Evolutionary conservation across 768 basidiomycete genomes (phyloP), one percentile per base, ranked within the genome.

Genomic region (Symmetrospora coprosmae): DNA sequence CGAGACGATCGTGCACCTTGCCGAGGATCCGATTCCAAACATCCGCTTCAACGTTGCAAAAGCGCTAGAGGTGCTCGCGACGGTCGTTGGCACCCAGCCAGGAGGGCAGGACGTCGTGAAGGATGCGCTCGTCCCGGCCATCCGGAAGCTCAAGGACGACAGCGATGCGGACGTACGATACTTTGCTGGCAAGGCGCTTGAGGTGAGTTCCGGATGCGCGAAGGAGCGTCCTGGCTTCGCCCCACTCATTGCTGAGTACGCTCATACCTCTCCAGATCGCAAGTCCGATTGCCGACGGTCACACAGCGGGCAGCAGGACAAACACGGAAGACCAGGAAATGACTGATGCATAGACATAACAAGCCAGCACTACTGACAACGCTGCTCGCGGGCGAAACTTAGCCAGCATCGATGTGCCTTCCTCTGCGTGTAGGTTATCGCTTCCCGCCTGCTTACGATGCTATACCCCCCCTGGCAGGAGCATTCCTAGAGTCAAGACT

Each of bases 31-130:
- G 11, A 97, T 99, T 71, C 94, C 94, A 53, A 99, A 99, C 74
- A 97, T 99, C 72, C 87, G 94, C 35, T 99, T 99, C 79, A 97
- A 97, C 72, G 91, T 97, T 28, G 86, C 91, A 25, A 97, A 96
- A 73, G 84, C 86, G 27, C 76, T 97, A 67, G 92, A 97, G 75
- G 82, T 88, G 14, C 78, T 96, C 66, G 87, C 87, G 1, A 75
- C 75, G 16, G 79, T 85, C 0, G 83, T 86, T 65, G 81, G 79
- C 11, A 40, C 63, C 4, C 68, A 72, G 19, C 70, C 78, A 0
- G 71, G 74, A 17, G 94, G 92, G 6, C 79, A 76, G 50, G 80
- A 84, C 63, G 79, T 97, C 62, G 78, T 85, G 25, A 78, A 79
- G 65, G 77, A 82, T 64, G 82, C 80, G 72, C 78, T 96, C 60